Conservation (phyloP, 148 eudicot genomes). For the Chenopodium formosanum region DNA sequence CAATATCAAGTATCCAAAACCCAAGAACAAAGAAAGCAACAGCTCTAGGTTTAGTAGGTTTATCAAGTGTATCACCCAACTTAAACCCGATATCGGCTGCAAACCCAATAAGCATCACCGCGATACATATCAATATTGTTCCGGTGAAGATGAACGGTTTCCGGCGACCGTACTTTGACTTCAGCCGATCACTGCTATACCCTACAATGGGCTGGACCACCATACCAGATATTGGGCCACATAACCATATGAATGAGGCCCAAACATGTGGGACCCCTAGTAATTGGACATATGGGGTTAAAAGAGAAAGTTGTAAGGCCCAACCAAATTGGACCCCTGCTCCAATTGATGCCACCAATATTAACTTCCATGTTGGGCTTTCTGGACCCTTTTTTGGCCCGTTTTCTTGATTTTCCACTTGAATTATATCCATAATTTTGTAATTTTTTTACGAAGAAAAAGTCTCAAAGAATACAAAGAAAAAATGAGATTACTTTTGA, state of each 20-base stretch:
- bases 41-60: conserved; percentile 59
- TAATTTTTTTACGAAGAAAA: too few relatives aligned
- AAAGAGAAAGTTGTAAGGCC: conserved; percentile 38
- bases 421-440: not conserved
- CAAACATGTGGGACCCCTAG: conserved; percentile 47
- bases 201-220: conserved; percentile 82
- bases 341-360: conserved; percentile 32
- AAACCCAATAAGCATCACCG: conserved; percentile 66
- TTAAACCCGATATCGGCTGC: conserved; percentile 70
- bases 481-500: not conserved
- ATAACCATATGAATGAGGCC: conserved; percentile 82
- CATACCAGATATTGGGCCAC: conserved; percentile 86
- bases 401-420: not conserved
- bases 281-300: conserved; percentile 47
- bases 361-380: conserved; percentile 34
- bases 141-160: conserved; percentile 72
- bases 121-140: conserved; percentile 38
- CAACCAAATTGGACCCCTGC: conserved; percentile 45
- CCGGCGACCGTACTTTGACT: conserved; percentile 60
- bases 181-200: conserved; percentile 55
- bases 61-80: conserved; percentile 44
- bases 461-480: too few relatives aligned
- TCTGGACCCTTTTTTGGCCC: not conserved
- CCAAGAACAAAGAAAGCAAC: conserved; percentile 61
- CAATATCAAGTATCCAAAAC: conserved; percentile 79